Conservation (phyloP, 139 green algal genomes). For the Tetradesmus obliquus region DNA sequence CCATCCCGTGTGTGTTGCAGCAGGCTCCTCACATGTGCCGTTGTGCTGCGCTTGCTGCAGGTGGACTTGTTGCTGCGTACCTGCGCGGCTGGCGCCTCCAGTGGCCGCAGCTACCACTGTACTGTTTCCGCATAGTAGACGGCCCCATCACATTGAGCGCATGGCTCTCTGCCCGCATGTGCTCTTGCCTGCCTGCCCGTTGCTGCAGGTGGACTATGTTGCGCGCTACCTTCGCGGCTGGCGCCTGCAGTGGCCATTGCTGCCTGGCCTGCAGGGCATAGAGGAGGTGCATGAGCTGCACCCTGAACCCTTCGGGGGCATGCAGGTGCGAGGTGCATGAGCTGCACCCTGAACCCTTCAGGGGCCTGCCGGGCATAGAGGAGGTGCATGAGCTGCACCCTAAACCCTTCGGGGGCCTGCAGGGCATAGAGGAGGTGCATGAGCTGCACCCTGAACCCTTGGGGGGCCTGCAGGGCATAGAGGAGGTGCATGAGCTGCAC, state of each 20-base stretch:
- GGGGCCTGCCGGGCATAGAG: neutral
- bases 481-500: conserved; percentile 16
- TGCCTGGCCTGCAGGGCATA: neutral
- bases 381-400: conserved; percentile 28
- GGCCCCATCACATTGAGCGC: too few species aligned
- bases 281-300: conserved; percentile 15
- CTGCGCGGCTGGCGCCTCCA: too few species aligned
- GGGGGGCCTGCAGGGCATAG: neutral
- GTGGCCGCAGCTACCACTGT: too few species aligned
- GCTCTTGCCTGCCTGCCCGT: neutral
- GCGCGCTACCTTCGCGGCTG: conserved; percentile 12
- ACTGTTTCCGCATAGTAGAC: too few species aligned
- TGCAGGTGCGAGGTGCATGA: conserved; percentile 18
- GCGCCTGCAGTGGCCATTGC: neutral
- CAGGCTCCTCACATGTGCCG: too few species aligned
- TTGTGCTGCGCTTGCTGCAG: too few species aligned
- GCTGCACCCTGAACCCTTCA: conserved; percentile 21
- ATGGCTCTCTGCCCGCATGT: neutral
- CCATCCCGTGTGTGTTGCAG: too few species aligned
- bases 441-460: conserved; percentile 27
- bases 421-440: conserved; percentile 6
- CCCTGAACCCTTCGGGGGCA: conserved; percentile 1
- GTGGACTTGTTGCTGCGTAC: too few species aligned
- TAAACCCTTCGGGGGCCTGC: conserved; percentile 10
- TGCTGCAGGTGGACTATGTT: conserved; percentile 26